Conservation (phyloP, 2,329 filamentous ascomycete species). For the Volutella citrinella region DNA sequence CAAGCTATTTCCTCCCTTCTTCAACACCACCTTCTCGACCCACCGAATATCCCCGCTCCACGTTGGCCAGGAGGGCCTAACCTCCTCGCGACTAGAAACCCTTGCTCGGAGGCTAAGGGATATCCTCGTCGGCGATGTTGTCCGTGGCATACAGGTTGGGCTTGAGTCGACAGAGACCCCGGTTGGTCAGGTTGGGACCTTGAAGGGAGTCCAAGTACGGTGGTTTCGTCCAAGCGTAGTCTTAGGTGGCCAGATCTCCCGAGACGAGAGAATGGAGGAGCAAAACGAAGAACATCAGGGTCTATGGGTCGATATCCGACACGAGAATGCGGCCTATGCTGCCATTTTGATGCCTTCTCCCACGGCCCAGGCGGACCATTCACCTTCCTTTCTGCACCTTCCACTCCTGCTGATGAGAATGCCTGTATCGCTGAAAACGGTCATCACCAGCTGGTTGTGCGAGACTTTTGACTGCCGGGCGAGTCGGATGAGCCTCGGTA, state of each 20-base stretch:
- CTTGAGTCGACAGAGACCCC: slow-evolving; percentile 41
- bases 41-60: slow-evolving; percentile 55
- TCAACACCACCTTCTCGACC: slow-evolving; percentile 57
- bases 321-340: slow-evolving; percentile 51
- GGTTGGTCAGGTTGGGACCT: slow-evolving; percentile 35
- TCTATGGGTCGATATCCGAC: slow-evolving; percentile 47
- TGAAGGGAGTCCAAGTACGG: slow-evolving; percentile 46
- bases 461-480: slow-evolving; percentile 56
- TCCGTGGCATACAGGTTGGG: slow-evolving; percentile 57
- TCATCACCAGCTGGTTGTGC: slow-evolving; percentile 50
- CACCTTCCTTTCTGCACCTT: slow-evolving; percentile 49
- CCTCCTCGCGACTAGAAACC: slow-evolving; percentile 34
- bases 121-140: slow-evolving; percentile 54
- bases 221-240: slow-evolving; percentile 39
- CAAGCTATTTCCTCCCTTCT: slow-evolving; percentile 40
- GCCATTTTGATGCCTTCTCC: slow-evolving; percentile 47
- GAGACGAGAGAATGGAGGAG: slow-evolving; percentile 13
- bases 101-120: slow-evolving; percentile 51
- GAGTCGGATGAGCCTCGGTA: slow-evolving; percentile 47
- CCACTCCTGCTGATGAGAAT: slow-evolving; percentile 55
- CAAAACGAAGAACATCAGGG: slow-evolving; percentile 26
- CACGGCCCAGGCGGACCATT: slow-evolving; percentile 14
- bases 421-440: slow-evolving; percentile 48
- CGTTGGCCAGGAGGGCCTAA: slow-evolving; percentile 40
- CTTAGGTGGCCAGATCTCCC: slow-evolving; percentile 28